Conservation (phyloP, 805 yeast species). For the Vanderwaltozyma polyspora region DNA sequence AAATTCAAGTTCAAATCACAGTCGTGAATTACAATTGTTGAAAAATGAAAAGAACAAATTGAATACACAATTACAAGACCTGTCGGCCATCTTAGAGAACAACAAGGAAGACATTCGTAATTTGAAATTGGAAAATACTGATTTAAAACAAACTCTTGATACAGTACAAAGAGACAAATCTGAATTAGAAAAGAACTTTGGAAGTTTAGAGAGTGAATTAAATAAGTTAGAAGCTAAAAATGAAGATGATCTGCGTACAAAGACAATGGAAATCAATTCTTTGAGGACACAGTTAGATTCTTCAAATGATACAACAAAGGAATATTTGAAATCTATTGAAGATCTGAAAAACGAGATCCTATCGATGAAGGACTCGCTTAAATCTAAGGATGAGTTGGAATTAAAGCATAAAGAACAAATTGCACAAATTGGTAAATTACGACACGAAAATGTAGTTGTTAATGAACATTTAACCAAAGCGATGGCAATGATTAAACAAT, state of each 20-base stretch:
- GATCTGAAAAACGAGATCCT: conserved; percentile 17
- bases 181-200: conserved; percentile 27
- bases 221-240: conserved; percentile 6
- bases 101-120: conserved; percentile 22
- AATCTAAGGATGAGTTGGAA: conserved; percentile 31
- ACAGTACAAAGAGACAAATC: conserved; percentile 6
- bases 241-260: conserved; percentile 15
- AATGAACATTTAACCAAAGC: conserved; percentile 96
- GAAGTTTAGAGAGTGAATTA: conserved; percentile 6
- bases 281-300: conserved; percentile 21
- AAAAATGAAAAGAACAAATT: conserved; percentile 13
- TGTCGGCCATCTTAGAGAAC: conserved; percentile 29
- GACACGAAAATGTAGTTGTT: conserved; percentile 87
- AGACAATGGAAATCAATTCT: conserved; percentile 18
- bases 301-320: conserved; percentile 10
- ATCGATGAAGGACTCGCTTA: conserved; percentile 13
- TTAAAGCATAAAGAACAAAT: conserved; percentile 58
- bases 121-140: conserved; percentile 30
- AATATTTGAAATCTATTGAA: conserved; percentile 9
- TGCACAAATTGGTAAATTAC: conserved; percentile 72
- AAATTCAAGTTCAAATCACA: conserved; percentile 28
- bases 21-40: conserved; percentile 21
- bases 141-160: conserved; percentile 23
- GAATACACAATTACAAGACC: conserved; percentile 27
- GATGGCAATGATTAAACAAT: conserved; percentile 67